These are phyloP conservation scores for Mantamonas sphyraenae DNA, from an alignment of 78 protist genomes.

Conservation along the genomic window DNA sequence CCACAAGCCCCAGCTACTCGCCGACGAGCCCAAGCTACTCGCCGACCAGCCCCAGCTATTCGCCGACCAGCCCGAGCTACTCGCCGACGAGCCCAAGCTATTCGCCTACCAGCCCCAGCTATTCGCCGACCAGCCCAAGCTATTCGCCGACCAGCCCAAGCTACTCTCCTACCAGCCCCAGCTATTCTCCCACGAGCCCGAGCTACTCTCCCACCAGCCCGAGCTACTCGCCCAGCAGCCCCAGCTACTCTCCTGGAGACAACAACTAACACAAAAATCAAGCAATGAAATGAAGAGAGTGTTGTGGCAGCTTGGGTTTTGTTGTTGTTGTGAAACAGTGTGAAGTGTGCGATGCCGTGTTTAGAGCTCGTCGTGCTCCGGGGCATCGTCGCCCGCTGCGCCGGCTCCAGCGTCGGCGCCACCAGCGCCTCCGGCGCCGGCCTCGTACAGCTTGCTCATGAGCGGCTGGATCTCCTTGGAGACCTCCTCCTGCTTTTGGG, in stretches of 20 bases:
- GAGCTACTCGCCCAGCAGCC: conserved; percentile 76
- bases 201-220: conserved; percentile 66
- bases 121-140: conserved; percentile 63
- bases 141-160: conserved; percentile 77
- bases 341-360: too few species aligned
- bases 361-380: conserved; percentile 88
- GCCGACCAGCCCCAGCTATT: conserved; percentile 39
- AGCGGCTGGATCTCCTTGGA: conserved; percentile 89
- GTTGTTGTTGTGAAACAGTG: too few species aligned
- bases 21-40: conserved; percentile 47
- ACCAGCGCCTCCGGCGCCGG: conserved; percentile 35
- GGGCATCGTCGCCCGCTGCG: conserved; percentile 49
- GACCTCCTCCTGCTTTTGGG: conserved; percentile 82
- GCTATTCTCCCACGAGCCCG: conserved; percentile 70
- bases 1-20: conserved; percentile 66
- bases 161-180: conserved; percentile 58
- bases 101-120: conserved; percentile 62
- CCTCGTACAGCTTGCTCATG: conserved; percentile 80
- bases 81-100: conserved; percentile 56
- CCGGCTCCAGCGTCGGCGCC: conserved; percentile 59
- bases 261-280: too few species aligned
- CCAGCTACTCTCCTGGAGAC: conserved; percentile 56
- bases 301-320: too few species aligned
- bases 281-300: too few species aligned
- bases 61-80: conserved; percentile 33